phyloP scores from a whole-genome alignment of 164 flowering plant genomes.

The Paratinospora sagittata region DNA sequence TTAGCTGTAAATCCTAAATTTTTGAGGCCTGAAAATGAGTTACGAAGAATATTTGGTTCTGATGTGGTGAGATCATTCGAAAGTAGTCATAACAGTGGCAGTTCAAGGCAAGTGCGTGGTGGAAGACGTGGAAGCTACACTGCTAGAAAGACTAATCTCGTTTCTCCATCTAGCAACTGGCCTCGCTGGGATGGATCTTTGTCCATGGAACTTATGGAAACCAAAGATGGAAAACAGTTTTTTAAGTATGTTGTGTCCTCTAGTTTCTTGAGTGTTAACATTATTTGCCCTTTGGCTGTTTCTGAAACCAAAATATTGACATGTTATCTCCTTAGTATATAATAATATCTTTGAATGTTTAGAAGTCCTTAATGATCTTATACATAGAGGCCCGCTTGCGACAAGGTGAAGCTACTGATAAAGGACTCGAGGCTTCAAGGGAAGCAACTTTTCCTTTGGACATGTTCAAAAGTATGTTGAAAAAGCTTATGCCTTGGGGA shows the following conservation, averaged over 20 bases:
- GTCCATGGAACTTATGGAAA: slow-evolving; percentile 78
- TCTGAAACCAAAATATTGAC: no score
- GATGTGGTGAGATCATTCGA: slow-evolving; percentile 86
- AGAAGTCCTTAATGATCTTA: no score
- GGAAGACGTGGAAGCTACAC: slow-evolving; percentile 62
- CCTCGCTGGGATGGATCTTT: slow-evolving; percentile 90
- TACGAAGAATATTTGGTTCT: slow-evolving; percentile 85
- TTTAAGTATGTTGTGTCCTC: slow-evolving; percentile 44
- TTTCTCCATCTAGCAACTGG: slow-evolving; percentile 75
- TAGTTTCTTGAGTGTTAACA: neutral
- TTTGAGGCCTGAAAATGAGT: slow-evolving; percentile 81
- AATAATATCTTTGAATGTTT: no score
- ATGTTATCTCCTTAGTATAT: no score
- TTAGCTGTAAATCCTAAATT: slow-evolving; percentile 67
- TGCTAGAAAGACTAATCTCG: slow-evolving; percentile 57
- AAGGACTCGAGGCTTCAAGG: no score
- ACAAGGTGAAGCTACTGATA: no score
- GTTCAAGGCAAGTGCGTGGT: slow-evolving; percentile 64
- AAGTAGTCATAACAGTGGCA: slow-evolving; percentile 44
- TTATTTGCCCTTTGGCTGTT: neutral
- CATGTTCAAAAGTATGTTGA: no score
- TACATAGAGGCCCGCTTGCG: no score
- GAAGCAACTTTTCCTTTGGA: no score
- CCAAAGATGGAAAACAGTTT: slow-evolving; percentile 50
- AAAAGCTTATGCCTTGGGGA: no score